Conservation (phyloP, 2,329 filamentous ascomycete species). For the Phoma sp. region DNA sequence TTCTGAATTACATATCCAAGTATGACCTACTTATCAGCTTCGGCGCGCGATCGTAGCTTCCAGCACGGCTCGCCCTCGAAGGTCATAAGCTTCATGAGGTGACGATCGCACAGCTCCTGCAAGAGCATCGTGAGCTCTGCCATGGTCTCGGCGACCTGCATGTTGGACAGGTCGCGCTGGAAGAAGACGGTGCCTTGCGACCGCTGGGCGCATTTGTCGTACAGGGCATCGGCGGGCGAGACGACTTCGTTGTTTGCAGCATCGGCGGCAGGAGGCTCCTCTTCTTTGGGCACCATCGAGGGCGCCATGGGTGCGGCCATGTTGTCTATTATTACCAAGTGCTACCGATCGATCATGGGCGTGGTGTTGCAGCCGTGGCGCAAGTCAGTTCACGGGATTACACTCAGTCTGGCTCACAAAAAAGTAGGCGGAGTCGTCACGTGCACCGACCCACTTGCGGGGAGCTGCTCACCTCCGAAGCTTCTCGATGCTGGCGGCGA, state of each 20-base stretch:
- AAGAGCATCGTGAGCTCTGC: slow-evolving; percentile 40
- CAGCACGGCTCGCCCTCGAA: slow-evolving; percentile 47
- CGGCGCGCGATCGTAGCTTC: slow-evolving; percentile 42
- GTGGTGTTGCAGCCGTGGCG: slow-evolving; percentile 8
- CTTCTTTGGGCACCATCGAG: slow-evolving; percentile 27
- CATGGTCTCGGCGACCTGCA: slow-evolving; percentile 45
- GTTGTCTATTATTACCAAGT: slow-evolving; percentile 4
- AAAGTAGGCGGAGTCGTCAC: slow-evolving; percentile 14
- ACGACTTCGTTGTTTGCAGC: slow-evolving; percentile 17
- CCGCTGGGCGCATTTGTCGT: slow-evolving; percentile 46
- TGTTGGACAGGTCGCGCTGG: slow-evolving; percentile 47
- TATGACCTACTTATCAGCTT: slow-evolving; percentile 44
- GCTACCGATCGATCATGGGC: slow-evolving; percentile 34
- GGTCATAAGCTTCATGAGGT: slow-evolving; percentile 47
- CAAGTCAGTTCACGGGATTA: slow-evolving; percentile 2
- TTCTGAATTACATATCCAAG: neutral
- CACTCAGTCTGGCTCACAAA: slow-evolving; percentile 8
- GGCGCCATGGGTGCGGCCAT: slow-evolving; percentile 34
- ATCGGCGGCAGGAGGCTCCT: slow-evolving; percentile 17
- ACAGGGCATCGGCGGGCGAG: slow-evolving; percentile 41
- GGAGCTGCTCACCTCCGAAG: slow-evolving; percentile 9
- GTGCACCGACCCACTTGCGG: slow-evolving; percentile 7
- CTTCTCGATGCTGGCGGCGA: neutral
- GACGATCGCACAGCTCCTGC: slow-evolving; percentile 42
- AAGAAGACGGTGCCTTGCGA: slow-evolving; percentile 47